phyloP scores from a whole-genome alignment of 2,329 filamentous ascomycete species.

The Truncatella angustata region DNA sequence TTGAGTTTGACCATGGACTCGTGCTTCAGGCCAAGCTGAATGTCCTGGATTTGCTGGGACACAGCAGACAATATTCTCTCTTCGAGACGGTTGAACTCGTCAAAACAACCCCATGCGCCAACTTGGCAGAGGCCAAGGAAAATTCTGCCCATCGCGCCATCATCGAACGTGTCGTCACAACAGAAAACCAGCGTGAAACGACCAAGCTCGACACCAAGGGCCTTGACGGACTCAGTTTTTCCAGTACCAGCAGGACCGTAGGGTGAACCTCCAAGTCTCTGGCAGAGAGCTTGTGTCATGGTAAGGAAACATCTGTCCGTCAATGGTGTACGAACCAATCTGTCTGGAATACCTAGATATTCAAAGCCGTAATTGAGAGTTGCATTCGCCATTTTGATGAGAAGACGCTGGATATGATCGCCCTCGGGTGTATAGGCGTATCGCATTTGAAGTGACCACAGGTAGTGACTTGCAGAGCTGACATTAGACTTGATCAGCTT shows the following conservation, averaged over 20 bases:
- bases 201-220: conserved; percentile 91
- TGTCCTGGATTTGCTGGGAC: conserved; percentile 99
- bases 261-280: conserved; percentile 91
- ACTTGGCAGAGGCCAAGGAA: conserved; percentile 99
- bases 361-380: conserved; percentile 96
- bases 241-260: conserved; percentile 97
- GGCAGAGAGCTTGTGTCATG: conserved; percentile 90
- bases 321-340: conserved; percentile 92
- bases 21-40: conserved; percentile 91
- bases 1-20: conserved; percentile 91
- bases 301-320: conserved; percentile 99
- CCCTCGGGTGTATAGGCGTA: conserved; percentile 84
- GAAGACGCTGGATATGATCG: conserved; percentile 78
- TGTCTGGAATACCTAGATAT: conserved; percentile 93
- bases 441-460: conserved; percentile 96
- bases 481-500: conserved; percentile 78
- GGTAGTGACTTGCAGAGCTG: conserved; percentile 72
- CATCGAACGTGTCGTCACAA: conserved; percentile 99
- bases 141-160: conserved; percentile 99
- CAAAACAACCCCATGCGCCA: conserved; percentile 98
- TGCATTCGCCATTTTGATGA: conserved; percentile 96
- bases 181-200: conserved; percentile 98
- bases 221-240: conserved; percentile 99
- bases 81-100: conserved; percentile 98
- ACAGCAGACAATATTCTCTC: conserved; percentile 97